Evolutionary conservation across 192 early-diverging fungal species (phyloP).

Genomic region (Lunasporangiospora selenospora): DNA sequence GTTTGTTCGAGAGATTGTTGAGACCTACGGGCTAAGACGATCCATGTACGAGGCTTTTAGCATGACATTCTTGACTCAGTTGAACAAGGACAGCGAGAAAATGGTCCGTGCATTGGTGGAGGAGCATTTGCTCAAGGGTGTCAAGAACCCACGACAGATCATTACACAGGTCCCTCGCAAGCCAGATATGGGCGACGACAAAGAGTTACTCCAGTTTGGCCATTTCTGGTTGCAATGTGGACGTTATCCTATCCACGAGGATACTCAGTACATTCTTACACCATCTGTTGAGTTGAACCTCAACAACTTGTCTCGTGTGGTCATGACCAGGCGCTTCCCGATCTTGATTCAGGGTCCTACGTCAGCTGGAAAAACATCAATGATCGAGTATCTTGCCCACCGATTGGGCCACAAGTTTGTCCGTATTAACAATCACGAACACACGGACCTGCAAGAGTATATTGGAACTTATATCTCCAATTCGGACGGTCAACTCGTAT

Average conservation of each 20-base stretch:
- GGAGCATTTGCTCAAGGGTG: constrained; percentile 62
- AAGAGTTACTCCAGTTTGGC: constrained; percentile 75
- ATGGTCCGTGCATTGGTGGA: constrained; percentile 61
- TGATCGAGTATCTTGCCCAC: constrained; percentile 96
- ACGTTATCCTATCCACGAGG: constrained; percentile 44
- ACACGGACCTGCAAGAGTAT: constrained; percentile 98
- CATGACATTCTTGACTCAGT: constrained; percentile 96
- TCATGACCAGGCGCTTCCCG: constrained; percentile 89
- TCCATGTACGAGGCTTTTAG: constrained; percentile 91
- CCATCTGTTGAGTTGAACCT: constrained; percentile 87
- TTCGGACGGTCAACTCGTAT: constrained; percentile 82
- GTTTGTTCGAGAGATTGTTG: constrained; percentile 74
- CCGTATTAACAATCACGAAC: constrained; percentile 99
- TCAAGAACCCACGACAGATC: constrained; percentile 60
- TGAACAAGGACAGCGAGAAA: constrained; percentile 73
- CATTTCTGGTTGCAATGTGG: constrained; percentile 85
- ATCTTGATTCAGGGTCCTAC: constrained; percentile 99
- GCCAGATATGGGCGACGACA: constrained; percentile 47
- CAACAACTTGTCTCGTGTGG: constrained; percentile 87
- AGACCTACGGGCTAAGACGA: constrained; percentile 81
- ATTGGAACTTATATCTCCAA: constrained; percentile 92
- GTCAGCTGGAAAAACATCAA: constrained; percentile 96
- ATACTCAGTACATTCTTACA: constrained; percentile 82
- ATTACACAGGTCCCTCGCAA: constrained; percentile 65
- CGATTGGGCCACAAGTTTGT: constrained; percentile 93